phyloP scores from a whole-genome alignment of 208 protist genomes.

The Lotmaria passim region DNA sequence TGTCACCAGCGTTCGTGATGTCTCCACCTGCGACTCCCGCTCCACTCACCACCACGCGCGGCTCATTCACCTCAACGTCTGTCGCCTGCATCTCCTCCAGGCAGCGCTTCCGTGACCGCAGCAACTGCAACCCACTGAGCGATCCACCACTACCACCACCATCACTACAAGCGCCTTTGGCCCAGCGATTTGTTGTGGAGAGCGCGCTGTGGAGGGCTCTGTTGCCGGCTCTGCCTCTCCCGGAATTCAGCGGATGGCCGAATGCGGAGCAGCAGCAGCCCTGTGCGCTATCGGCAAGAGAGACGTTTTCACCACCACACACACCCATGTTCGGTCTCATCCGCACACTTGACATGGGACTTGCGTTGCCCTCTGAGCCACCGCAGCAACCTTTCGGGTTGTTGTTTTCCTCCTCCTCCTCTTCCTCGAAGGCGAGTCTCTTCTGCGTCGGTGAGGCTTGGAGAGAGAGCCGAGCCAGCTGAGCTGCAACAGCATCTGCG shows the following conservation, averaged over 20 bases:
- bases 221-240: background rate
- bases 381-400: too few relatives aligned
- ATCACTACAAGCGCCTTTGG: background rate
- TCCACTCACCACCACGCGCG: background rate
- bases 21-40: background rate
- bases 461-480: slow-evolving; percentile 38
- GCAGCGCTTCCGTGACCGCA: slow-evolving; percentile 69
- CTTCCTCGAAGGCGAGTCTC: slow-evolving; percentile 61
- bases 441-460: slow-evolving; percentile 75
- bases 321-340: background rate
- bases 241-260: background rate
- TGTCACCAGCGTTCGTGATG: background rate
- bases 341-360: background rate
- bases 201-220: background rate
- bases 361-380: background rate
- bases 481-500: slow-evolving; percentile 21
- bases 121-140: slow-evolving; percentile 48
- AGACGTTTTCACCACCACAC: background rate
- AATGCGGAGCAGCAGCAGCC: background rate
- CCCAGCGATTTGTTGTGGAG: background rate
- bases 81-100: slow-evolving; percentile 62
- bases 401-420: slow-evolving; percentile 38
- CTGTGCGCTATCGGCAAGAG: background rate
- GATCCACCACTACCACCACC: background rate
- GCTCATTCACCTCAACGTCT: slow-evolving; percentile 6